These are phyloP conservation scores for Boletus sp. DNA, from an alignment of 768 basidiomycete species.

Conservation along the genomic window DNA sequence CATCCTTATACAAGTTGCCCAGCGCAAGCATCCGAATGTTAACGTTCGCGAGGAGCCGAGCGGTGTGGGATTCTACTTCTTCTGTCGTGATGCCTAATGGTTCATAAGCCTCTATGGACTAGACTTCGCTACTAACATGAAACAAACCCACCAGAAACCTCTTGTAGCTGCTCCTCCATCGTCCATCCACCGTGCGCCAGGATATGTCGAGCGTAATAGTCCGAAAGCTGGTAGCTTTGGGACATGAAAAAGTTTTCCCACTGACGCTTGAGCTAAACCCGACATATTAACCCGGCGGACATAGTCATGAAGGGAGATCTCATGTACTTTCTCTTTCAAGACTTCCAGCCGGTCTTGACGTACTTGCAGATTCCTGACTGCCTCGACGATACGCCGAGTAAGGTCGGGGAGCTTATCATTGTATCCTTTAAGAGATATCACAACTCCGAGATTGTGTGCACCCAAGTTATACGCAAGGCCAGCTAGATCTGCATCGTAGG, in stretches of 20 bases:
- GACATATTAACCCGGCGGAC: not conserved
- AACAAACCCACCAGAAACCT: constrained; percentile 61
- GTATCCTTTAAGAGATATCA: constrained; percentile 73
- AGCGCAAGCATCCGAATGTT: constrained; percentile 70
- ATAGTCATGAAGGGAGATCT: constrained; percentile 10
- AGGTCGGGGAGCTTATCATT: constrained; percentile 87
- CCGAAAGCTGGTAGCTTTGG: constrained; percentile 76
- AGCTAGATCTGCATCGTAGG: constrained; percentile 91
- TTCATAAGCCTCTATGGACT: not conserved
- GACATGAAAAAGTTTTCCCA: constrained; percentile 87
- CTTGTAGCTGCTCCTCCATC: constrained; percentile 68
- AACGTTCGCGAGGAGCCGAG: constrained; percentile 56
- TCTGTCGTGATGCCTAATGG: constrained; percentile 62
- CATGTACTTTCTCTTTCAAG: constrained; percentile 74
- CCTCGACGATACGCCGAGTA: constrained; percentile 65
- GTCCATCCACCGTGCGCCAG: constrained; percentile 73
- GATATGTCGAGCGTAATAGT: constrained; percentile 70
- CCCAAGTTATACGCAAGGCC: constrained; percentile 74
- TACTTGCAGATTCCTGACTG: constrained; percentile 60
- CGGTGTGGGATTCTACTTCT: constrained; percentile 64
- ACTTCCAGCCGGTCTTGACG: constrained; percentile 71
- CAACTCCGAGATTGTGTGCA: constrained; percentile 61
- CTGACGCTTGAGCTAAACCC: constrained; percentile 60
- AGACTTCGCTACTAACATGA: not conserved
- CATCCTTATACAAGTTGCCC: constrained; percentile 85